These are phyloP conservation scores for Colletotrichum phormii DNA, from an alignment of 2,329 filamentous ascomycete genomes.

Conservation along the genomic window DNA sequence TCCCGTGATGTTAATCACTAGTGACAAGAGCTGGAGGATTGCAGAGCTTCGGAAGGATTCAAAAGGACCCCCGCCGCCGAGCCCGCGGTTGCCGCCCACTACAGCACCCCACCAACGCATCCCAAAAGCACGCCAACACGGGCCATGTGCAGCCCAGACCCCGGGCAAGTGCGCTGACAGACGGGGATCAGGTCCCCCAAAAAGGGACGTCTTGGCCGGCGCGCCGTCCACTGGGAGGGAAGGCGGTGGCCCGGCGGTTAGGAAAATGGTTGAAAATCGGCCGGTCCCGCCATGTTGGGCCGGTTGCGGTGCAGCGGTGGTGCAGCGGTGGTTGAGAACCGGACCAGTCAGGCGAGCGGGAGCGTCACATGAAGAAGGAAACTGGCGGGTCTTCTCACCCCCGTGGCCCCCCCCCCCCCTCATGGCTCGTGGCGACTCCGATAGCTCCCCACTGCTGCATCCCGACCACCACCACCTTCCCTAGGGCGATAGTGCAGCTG, in stretches of 20 bases:
- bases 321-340: not conserved
- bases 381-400: not conserved
- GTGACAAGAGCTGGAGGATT: not conserved
- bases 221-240: conserved; percentile 15
- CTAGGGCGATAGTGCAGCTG: conserved; percentile 22
- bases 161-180: conserved; percentile 13
- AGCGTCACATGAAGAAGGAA: conserved; percentile 27
- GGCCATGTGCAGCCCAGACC: conserved; percentile 30
- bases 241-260: not conserved
- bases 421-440: conserved; percentile 21
- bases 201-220: conserved; percentile 15
- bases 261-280: conserved; percentile 17
- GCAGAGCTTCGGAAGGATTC: not conserved
- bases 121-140: conserved; percentile 24
- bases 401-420: not conserved
- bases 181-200: conserved; percentile 26
- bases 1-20: no score
- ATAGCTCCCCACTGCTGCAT: conserved; percentile 24
- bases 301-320: conserved; percentile 23
- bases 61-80: not conserved
- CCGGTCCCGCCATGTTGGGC: conserved; percentile 31
- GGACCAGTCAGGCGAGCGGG: conserved; percentile 25
- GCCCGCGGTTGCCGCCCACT: conserved; percentile 16
- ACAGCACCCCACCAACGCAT: not conserved
- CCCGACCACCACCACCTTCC: conserved; percentile 3